Evolutionary conservation across 2,329 filamentous ascomycete species (phyloP), one percentile per base, ranked within the genome.

Genomic region (Zymoseptoria ardabiliae): DNA sequence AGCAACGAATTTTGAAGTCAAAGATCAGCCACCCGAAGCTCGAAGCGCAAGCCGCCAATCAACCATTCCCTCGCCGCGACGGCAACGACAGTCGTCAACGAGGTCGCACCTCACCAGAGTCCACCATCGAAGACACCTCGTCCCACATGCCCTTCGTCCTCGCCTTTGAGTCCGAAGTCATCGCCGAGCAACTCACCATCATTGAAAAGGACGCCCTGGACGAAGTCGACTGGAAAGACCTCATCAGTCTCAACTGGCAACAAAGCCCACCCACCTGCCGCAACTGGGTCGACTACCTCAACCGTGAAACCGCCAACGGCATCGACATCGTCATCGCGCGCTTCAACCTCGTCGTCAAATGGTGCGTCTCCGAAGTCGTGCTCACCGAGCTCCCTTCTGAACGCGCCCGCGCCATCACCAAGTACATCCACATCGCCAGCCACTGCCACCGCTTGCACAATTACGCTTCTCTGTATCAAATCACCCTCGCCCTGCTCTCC

Each of bases 271-370:
- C 68, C 4, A 60, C 63, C 8, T 64, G 71, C 25, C 67, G 66
- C 20, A 73, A 91, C 21, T 94, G 90, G 90, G 89, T 93, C 10
- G 86, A 90, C 50, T 93, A 91, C 70, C 78, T 93, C 49, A 84
- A 86, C 56, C 85, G 86, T 54, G 65, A 67, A 22, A 63, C 66
- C 41, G 64, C 63, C 30, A 86, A 50, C 57, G 90, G 90, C 13
- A 87, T 94, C 45, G 89, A 93, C 70, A 87, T 94, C 21, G 89
- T 92, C 53, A 89, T 93, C 72, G 88, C 90, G 8, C 86, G 90
- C 54, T 94, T 94, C 78, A 94, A 94, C 72, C 84, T 94, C 63
- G 89, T 93, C 77, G 89, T 92, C 62, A 93, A 93, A 72, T 94
- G 90, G 90, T 87, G 85, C 25, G 82, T 91, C 25, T 93, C 89